phyloP scores from a whole-genome alignment of 148 eudicot species.

The Diospyros kaki region DNA sequence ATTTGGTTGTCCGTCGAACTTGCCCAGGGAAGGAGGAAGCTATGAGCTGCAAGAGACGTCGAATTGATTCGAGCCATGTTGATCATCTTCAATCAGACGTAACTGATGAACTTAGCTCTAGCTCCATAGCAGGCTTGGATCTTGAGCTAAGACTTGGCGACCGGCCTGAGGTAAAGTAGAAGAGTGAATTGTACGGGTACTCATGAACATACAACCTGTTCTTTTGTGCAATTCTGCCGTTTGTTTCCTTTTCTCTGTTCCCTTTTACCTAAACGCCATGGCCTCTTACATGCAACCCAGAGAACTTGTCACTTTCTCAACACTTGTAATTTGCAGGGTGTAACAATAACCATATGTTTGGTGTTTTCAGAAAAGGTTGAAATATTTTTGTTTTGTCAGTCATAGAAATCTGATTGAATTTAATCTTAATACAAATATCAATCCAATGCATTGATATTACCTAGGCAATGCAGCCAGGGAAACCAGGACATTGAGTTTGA shows the following conservation, averaged over 20 bases:
- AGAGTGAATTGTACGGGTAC: neutral
- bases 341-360: neutral
- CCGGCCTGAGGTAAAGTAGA: conserved; percentile 38
- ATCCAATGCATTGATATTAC: neutral
- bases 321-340: conserved; percentile 2
- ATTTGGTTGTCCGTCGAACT: conserved; percentile 18
- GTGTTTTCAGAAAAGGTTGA: neutral
- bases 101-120: conserved; percentile 17
- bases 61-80: conserved; percentile 17
- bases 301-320: conserved; percentile 6
- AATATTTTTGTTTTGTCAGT: neutral
- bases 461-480: neutral
- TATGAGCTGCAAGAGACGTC: conserved; percentile 34
- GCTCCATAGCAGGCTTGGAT: conserved; percentile 43
- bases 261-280: neutral
- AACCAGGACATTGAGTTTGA: neutral
- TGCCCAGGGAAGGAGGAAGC: conserved; percentile 14
- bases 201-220: neutral
- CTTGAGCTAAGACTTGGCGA: conserved; percentile 82
- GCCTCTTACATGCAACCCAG: neutral
- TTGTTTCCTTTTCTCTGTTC: neutral
- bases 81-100: conserved; percentile 18
- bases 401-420: neutral
- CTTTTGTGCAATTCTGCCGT: neutral
- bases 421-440: neutral